Percentiles rank a stretch among this genome's conserved stretches.
phyloP scores from a whole-genome alignment of 208 protist species.

The Crithidia expoeki region DNA sequence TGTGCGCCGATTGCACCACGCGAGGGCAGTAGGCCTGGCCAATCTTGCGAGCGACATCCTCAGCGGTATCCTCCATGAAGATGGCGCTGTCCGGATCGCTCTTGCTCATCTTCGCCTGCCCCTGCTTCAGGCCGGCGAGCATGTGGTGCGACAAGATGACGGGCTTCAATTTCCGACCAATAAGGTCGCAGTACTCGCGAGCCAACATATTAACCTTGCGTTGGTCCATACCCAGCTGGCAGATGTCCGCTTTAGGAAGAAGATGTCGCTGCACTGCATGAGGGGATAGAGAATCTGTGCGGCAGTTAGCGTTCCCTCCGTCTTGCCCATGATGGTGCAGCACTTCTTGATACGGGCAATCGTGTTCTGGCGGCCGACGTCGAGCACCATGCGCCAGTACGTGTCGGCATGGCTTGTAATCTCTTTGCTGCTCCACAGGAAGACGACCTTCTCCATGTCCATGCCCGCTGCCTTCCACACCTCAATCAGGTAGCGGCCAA shows the following conservation, averaged over 20 bases:
- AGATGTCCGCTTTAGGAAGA: constrained; percentile 99
- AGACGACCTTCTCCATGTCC: constrained; percentile 97
- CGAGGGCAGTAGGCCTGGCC: constrained; percentile 94
- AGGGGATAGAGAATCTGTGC: constrained; percentile 99
- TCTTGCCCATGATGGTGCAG: constrained; percentile 99
- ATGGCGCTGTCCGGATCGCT: constrained; percentile 98
- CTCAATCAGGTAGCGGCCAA: constrained; percentile 98
- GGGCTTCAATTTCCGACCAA: constrained; percentile 92
- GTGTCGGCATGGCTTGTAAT: constrained; percentile 93
- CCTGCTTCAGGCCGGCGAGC: constrained; percentile 95
- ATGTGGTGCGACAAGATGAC: constrained; percentile 99
- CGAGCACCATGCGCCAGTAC: constrained; percentile 98
- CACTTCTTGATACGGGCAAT: constrained; percentile 98
- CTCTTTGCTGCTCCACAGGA: constrained; percentile 97
- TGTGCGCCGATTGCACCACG: constrained; percentile 45
- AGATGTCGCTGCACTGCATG: constrained; percentile 99
- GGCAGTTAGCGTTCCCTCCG: constrained; percentile 95
- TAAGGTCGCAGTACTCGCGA: constrained; percentile 97
- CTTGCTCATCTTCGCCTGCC: constrained; percentile 99
- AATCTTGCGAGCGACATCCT: constrained; percentile 97
- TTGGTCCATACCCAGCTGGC: constrained; percentile 99
- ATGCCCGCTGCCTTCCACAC: constrained; percentile 99
- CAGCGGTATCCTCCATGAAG: constrained; percentile 98
- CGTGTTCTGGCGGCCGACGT: constrained; percentile 96
- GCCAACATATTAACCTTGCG: constrained; percentile 99